Base-by-base conservation (phyloP, 2,329 filamentous ascomycete species). In the Nemania sp. region DNA sequence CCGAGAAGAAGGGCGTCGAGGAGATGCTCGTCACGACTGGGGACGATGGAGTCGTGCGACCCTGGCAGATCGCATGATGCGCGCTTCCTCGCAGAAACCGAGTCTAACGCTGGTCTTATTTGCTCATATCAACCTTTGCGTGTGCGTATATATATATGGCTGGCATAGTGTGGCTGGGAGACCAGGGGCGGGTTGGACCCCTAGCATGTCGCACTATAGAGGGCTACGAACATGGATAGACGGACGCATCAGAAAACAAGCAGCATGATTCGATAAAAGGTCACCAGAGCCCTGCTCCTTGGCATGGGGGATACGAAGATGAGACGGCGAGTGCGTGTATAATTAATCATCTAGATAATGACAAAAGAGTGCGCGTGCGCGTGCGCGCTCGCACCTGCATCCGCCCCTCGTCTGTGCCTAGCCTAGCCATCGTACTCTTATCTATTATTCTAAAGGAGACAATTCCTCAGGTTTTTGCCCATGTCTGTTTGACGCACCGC, bases 11-110 rank as follows among this genome's bases (percentile, higher is more conserved):
- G 55, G 80, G 81, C 3, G 74, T 80, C 21, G 91, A 97, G 69
- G 94, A 98, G 77, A 89, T 97, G 73, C 80, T 99, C 48, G 80
- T 98, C 18, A 95, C 90, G 15, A 97, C 93, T 0, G 95, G 94
- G 0, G 95, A 99, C 73, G 93, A 98, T 76, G 95, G 95, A 0
- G 81, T 90, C 54, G 90, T 97, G 29, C 89, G 89, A 71, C 87
- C 93, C 1, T 99, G 95, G 94, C 83, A 85, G 64, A 72, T 91
- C 17, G n/a, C 58, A 40, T 65, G 46, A 59, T 53, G 55, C 21
- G 12, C 48, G 35, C 18, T n/a, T 17, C 3, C 10, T 37, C 25
- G 25, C 4, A 29, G 7, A 29, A 29, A 7, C 25, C 25, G 25
- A 29, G 25, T 50, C n/a, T 45, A 35, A 17, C 17, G 1, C 18